Conservation (phyloP, 495 filamentous ascomycete species). For the Annulohypoxylon bovei region DNA sequence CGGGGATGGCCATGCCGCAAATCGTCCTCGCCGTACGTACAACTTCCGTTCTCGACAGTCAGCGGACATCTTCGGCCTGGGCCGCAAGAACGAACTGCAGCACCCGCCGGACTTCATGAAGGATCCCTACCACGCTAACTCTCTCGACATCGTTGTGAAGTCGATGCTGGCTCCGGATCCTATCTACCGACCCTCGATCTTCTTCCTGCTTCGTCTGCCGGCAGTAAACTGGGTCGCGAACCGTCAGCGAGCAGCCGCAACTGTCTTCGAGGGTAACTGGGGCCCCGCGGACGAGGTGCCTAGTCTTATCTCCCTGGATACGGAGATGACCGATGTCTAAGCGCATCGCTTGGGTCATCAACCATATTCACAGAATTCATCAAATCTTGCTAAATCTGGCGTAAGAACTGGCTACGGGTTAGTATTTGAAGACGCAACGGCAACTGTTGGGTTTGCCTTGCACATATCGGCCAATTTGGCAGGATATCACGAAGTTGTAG, state of each 20-base stretch:
- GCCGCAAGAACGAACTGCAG: slow-evolving; percentile 71
- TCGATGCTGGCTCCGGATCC: slow-evolving; percentile 88
- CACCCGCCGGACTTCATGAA: slow-evolving; percentile 88
- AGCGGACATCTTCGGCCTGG: slow-evolving; percentile 58
- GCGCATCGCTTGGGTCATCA: slow-evolving; percentile 20
- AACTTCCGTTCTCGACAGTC: slow-evolving; percentile 41
- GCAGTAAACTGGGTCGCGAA: slow-evolving; percentile 79
- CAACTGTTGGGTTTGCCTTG: slow-evolving; percentile 38
- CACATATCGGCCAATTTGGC: slow-evolving; percentile 40
- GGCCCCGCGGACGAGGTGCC: slow-evolving; percentile 65
- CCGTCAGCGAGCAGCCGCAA: slow-evolving; percentile 83
- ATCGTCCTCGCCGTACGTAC: slow-evolving; percentile 33
- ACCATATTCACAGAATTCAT: slow-evolving; percentile 22
- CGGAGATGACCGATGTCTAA: slow-evolving; percentile 61
- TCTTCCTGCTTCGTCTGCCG: slow-evolving; percentile 72
- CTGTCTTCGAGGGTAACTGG: slow-evolving; percentile 95
- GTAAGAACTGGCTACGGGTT: slow-evolving; percentile 51
- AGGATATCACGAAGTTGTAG: slow-evolving; percentile 37
- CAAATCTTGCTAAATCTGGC: slow-evolving; percentile 48
- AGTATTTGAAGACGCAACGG: slow-evolving; percentile 37
- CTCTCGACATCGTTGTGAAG: slow-evolving; percentile 83
- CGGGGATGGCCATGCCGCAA: slow-evolving; percentile 40
- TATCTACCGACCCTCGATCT: slow-evolving; percentile 74
- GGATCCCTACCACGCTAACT: slow-evolving; percentile 70
- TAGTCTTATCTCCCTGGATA: slow-evolving; percentile 49